A percentile compares a stretch with the other conserved stretches of the same genome.
Evolutionary conservation across 257 asterid genomes (phyloP).

Genomic region (Striga asiatica): DNA sequence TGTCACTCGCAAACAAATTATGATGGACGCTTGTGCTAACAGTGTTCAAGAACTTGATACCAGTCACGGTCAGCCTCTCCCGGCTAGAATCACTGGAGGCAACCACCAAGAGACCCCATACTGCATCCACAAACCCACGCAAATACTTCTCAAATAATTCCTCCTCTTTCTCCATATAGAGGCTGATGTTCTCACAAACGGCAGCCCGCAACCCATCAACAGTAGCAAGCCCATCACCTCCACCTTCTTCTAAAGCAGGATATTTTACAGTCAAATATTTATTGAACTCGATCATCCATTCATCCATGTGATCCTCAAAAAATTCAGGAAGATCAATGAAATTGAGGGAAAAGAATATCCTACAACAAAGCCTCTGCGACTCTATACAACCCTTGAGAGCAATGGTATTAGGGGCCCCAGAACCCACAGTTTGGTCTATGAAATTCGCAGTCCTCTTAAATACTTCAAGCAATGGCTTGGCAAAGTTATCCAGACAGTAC

Average conservation of each 20-base stretch:
- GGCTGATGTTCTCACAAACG: conserved; percentile 79
- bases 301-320: conserved; percentile 83
- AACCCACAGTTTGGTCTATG: conserved; percentile 39
- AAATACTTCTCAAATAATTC: conserved; percentile 57
- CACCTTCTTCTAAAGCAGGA: conserved; percentile 54
- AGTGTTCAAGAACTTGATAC: conserved; percentile 68
- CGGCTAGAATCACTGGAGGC: conserved; percentile 53
- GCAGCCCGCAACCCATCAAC: conserved; percentile 81
- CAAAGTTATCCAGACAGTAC: conserved; percentile 76
- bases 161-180: conserved; percentile 79
- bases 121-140: conserved; percentile 76
- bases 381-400: conserved; percentile 54
- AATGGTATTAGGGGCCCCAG: conserved; percentile 33
- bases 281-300: conserved; percentile 86
- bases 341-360: conserved; percentile 69
- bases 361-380: conserved; percentile 82
- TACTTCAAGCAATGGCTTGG: conserved; percentile 55
- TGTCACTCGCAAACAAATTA: conserved; percentile 63
- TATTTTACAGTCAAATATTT: conserved; percentile 53
- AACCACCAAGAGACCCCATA: conserved; percentile 70
- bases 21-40: conserved; percentile 81
- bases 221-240: conserved; percentile 62
- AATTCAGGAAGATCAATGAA: conserved; percentile 71
- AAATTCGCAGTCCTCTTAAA: conserved; percentile 50
- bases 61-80: conserved; percentile 83